These are phyloP conservation scores for Debaryomyces coudertii DNA, from an alignment of 1,139 yeast genomes.

Conservation along the genomic window DNA sequence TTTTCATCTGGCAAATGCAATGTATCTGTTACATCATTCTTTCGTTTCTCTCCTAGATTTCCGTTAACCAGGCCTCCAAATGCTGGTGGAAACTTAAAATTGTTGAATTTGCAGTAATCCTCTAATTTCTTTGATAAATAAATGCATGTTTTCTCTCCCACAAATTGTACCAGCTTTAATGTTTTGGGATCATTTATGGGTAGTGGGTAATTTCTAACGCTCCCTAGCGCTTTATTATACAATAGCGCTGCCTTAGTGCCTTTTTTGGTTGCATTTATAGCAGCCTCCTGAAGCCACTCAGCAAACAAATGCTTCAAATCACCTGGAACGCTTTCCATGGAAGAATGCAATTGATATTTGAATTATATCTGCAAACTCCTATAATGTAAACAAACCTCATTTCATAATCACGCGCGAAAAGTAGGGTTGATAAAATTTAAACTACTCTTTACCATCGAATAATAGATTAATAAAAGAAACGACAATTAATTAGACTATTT, in stretches of 20 bases:
- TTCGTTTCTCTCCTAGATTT: not conserved
- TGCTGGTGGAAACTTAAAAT: constrained; percentile 41
- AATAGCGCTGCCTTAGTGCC: constrained; percentile 48
- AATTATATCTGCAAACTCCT: not conserved
- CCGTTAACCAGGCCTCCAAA: constrained; percentile 24
- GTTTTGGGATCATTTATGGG: constrained; percentile 54
- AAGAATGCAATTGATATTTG: not conserved
- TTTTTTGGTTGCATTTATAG: constrained; percentile 41
- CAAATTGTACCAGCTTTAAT: constrained; percentile 51
- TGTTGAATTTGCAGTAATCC: constrained; percentile 50
- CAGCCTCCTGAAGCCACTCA: constrained; percentile 57
- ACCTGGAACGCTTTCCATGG: constrained; percentile 11
- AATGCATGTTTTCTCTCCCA: constrained; percentile 66
- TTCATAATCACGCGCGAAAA: constrained; percentile 7
- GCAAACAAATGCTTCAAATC: constrained; percentile 35
- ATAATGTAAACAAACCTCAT: constrained; percentile 1
- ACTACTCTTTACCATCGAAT: not conserved
- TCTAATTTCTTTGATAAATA: constrained; percentile 44
- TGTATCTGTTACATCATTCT: not conserved
- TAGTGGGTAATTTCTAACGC: constrained; percentile 44
- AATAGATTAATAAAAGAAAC: not conserved
- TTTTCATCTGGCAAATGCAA: constrained; percentile 1
- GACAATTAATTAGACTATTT: not conserved
- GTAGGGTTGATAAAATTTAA: constrained; percentile 7
- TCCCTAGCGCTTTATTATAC: constrained; percentile 52